Conservation (phyloP, 2,329 filamentous ascomycete genomes). For the Rugonectria rugulosa region DNA sequence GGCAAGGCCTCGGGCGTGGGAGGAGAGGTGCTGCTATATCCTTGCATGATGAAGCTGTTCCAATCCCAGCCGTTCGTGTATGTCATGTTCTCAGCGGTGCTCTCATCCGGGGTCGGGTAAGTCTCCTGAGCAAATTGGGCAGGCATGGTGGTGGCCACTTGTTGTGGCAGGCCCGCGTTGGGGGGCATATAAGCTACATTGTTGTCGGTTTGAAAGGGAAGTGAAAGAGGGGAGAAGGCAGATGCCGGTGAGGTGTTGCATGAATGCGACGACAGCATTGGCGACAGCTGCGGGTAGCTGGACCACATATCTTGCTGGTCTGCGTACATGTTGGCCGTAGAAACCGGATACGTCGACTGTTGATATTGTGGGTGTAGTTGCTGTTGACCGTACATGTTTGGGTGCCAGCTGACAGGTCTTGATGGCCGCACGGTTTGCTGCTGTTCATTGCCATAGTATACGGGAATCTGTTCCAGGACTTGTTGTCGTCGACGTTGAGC, state of each 20-base stretch:
- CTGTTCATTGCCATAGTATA: conserved; percentile 35
- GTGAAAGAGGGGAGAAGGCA: conserved; percentile 61
- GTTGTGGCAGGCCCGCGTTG: conserved; percentile 46
- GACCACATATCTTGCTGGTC: conserved; percentile 52
- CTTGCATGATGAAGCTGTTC: conserved; percentile 55
- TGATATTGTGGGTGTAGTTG: conserved; percentile 49
- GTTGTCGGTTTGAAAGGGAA: conserved; percentile 53
- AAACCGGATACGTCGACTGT: conserved; percentile 49
- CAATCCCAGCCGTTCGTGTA: conserved; percentile 46
- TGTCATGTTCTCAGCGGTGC: conserved; percentile 14
- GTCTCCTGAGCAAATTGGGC: conserved; percentile 39
- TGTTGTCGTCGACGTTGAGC: conserved; percentile 57
- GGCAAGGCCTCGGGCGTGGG: conserved; percentile 68
- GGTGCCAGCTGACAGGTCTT: conserved; percentile 80
- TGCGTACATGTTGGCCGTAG: conserved; percentile 47
- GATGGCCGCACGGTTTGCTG: conserved; percentile 44
- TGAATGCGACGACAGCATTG: conserved; percentile 63
- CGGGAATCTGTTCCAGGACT: conserved; percentile 51
- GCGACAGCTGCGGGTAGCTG: conserved; percentile 54
- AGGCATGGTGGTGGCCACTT: conserved; percentile 36
- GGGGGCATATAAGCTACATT: conserved; percentile 50
- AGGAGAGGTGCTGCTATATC: conserved; percentile 59
- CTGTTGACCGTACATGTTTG: conserved; percentile 62
- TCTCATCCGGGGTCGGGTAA: conserved; percentile 39
- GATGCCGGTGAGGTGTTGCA: conserved; percentile 64